phyloP scores from a whole-genome alignment of 2,329 filamentous ascomycete species.

The Colletotrichum cereale region DNA sequence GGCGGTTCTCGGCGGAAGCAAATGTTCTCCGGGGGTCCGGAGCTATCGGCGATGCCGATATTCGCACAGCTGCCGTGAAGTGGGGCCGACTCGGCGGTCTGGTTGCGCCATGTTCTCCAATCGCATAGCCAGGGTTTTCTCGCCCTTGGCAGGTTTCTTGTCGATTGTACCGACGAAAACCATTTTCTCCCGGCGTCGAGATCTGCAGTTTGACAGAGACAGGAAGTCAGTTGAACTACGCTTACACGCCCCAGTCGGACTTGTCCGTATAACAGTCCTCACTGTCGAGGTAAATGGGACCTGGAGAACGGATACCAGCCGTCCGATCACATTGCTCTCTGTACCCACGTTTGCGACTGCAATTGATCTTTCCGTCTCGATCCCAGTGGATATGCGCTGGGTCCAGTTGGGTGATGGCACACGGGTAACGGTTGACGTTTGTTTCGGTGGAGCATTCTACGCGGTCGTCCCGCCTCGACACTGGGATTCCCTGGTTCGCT shows the following conservation, averaged over 20 bases:
- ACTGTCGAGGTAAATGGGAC: slow-evolving; percentile 42
- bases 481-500: slow-evolving; percentile 54
- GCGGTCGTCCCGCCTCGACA: slow-evolving; percentile 51
- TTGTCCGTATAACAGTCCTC: slow-evolving; percentile 57
- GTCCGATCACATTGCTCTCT: slow-evolving; percentile 56
- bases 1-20: background rate
- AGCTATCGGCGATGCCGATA: slow-evolving; percentile 8
- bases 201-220: slow-evolving; percentile 46
- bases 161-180: slow-evolving; percentile 54
- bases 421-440: slow-evolving; percentile 50
- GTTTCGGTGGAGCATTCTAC: slow-evolving; percentile 61
- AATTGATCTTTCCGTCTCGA: slow-evolving; percentile 46
- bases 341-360: slow-evolving; percentile 56
- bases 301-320: slow-evolving; percentile 50
- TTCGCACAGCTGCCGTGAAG: slow-evolving; percentile 20
- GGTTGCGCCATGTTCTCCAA: background rate
- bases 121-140: background rate
- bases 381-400: slow-evolving; percentile 52
- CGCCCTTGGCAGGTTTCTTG: slow-evolving; percentile 58
- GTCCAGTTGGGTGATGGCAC: slow-evolving; percentile 48
- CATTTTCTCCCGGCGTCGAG: slow-evolving; percentile 53
- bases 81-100: slow-evolving; percentile 16
- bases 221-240: slow-evolving; percentile 47
- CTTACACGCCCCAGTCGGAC: slow-evolving; percentile 59
- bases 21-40: background rate